Base-by-base conservation (phyloP, 176 grass and related monocot species). In the Hordeum marinum region DNA sequence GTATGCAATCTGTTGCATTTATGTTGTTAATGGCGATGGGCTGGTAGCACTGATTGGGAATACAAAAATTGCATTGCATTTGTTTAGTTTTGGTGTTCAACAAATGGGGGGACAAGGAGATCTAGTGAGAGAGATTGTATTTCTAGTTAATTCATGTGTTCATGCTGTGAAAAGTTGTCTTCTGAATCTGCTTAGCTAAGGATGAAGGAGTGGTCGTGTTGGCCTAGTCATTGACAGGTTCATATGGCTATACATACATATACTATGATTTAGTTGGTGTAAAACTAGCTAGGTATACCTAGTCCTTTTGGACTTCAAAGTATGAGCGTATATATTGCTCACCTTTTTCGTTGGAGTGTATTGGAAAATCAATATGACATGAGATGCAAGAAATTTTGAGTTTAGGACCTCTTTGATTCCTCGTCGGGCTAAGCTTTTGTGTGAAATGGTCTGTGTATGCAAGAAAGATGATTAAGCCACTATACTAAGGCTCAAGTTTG, bases 81-180 rank as follows among this genome's bases (percentile, higher is more conserved):
- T 59, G 43, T 68, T 25, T 42, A 75, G 7, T 50, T 34, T 31
- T 63, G 3, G n/a, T 70, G 41, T 9, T 70, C 17, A 52, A 63
- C 41, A 63, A 32, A 34, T 40, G 72, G 75, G 66, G 43, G 55
- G 50, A 81, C 75, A 87, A 40, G 21, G n/a, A 50, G 2, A 90
- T 79, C 75, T 80, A 84, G 45, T 18, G 84, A 87, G 58, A 75
- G 74, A 23, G 80, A 86, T 60, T 8, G 59, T 5, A 59, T 67
- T 0, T 37, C 21, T 86, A 86, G 57, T 90, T 86, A 83, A 42
- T 86, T 34, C 34, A 31, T 25, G 26, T 54, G 26, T 32, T 24
- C 6, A 23, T 62, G 63, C n/a, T 83, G 2, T 78, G 52, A 3
- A n/a, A 36, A 46, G 63, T 27, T 40, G 42, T 11, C 9, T 61